phyloP scores from a whole-genome alignment of 192 early-diverging fungal genomes.

The Mortierella antarctica region DNA sequence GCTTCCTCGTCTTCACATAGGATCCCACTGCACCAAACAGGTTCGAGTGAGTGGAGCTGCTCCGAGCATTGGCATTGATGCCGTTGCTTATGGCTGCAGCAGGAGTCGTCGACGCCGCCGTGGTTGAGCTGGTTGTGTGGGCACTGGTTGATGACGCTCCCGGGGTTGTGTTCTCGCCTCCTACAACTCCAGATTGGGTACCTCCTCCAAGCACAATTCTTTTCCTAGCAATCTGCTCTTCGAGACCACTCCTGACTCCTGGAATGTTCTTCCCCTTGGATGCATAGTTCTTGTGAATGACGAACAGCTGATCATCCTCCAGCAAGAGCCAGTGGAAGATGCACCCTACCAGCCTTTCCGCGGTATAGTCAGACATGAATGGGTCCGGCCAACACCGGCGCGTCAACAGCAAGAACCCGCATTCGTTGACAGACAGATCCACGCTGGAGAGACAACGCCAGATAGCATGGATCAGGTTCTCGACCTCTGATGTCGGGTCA shows the following conservation, averaged over 20 bases:
- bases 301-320: conserved; percentile 64
- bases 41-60: conserved; percentile 20
- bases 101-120: neutral
- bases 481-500: conserved; percentile 62
- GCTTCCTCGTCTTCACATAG: conserved; percentile 59
- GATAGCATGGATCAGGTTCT: conserved; percentile 62
- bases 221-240: conserved; percentile 32
- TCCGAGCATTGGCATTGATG: conserved; percentile 2
- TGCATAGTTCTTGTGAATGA: conserved; percentile 59
- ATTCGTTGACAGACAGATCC: conserved; percentile 64
- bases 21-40: conserved; percentile 49
- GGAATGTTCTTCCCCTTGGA: conserved; percentile 46
- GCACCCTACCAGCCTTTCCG: conserved; percentile 57
- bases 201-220: neutral
- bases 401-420: conserved; percentile 61
- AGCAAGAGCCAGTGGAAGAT: conserved; percentile 61
- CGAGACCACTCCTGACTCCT: conserved; percentile 47
- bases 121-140: neutral
- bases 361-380: conserved; percentile 64
- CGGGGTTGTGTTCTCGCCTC: neutral
- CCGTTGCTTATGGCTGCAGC: neutral
- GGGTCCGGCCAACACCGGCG: conserved; percentile 69
- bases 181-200: neutral
- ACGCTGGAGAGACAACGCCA: conserved; percentile 62
- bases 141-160: neutral